Evolutionary conservation across 1,284 basidiomycete species (phyloP).

Genomic region (Sanghuangporus sanghuang): DNA sequence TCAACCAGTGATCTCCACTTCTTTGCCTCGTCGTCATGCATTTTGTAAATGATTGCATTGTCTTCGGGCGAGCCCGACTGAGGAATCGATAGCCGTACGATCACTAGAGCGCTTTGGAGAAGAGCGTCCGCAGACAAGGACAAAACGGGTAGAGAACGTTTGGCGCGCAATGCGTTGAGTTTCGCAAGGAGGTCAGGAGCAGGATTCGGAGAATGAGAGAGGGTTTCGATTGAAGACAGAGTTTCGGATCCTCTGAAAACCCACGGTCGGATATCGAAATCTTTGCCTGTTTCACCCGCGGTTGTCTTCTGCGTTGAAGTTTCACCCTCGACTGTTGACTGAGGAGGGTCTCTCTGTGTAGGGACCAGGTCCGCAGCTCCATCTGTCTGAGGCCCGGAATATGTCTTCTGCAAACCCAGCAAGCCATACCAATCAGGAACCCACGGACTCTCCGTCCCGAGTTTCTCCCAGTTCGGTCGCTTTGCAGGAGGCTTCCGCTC

Average conservation of each 20-base stretch:
- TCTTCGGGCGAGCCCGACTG: conserved; percentile 71
- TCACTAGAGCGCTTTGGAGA: conserved; percentile 55
- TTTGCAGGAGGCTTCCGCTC: conserved; percentile 81
- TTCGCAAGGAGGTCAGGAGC: conserved; percentile 42
- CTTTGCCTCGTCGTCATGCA: conserved; percentile 46
- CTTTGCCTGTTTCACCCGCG: conserved; percentile 2
- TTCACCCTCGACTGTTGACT: conserved; percentile 16
- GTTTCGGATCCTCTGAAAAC: conserved; percentile 55
- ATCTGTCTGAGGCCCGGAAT: conserved; percentile 20
- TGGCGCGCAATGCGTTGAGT: conserved; percentile 54
- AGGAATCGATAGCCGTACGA: conserved; percentile 55
- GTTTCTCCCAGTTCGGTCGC: conserved; percentile 61
- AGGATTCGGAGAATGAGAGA: conserved; percentile 37
- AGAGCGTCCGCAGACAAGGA: conserved; percentile 39
- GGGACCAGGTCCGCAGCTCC: conserved; percentile 39
- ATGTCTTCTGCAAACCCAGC: conserved; percentile 41
- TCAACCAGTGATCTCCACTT: conserved; percentile 37
- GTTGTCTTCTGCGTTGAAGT: not conserved
- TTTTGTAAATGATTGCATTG: conserved; percentile 62
- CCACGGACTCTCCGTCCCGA: conserved; percentile 72
- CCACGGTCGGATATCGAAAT: conserved; percentile 46
- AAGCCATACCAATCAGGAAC: conserved; percentile 66
- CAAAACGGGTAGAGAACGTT: conserved; percentile 43
- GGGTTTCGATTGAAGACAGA: conserved; percentile 38
- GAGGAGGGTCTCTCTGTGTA: conserved; percentile 43